These are phyloP conservation scores for Didymellaceae sp. DNA, from an alignment of 2,329 filamentous ascomycete species.

Conservation along the genomic window DNA sequence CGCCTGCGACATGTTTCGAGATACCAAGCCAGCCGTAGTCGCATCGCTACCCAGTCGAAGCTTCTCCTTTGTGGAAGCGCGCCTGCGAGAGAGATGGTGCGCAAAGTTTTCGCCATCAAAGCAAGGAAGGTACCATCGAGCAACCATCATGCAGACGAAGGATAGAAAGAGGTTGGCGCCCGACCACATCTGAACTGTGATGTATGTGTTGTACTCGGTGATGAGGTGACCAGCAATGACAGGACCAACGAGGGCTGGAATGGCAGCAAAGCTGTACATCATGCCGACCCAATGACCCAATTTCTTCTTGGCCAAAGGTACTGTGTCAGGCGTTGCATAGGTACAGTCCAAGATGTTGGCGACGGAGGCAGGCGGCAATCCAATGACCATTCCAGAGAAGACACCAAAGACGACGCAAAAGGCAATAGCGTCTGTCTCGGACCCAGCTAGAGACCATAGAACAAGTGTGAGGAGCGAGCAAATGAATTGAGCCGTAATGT, in stretches of 20 bases:
- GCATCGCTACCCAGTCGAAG: conserved; percentile 14
- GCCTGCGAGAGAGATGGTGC: conserved; percentile 11
- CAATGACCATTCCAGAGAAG: conserved; percentile 58
- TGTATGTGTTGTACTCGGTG: conserved; percentile 48
- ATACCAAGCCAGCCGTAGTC: conserved; percentile 4
- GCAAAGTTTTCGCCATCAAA: conserved; percentile 33
- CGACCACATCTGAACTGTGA: conserved; percentile 57
- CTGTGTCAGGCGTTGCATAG: conserved; percentile 38
- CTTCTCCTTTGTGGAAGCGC: conserved; percentile 11
- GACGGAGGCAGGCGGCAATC: conserved; percentile 57
- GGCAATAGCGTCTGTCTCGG: conserved; percentile 49
- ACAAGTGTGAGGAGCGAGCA: conserved; percentile 52
- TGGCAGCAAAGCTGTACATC: conserved; percentile 58
- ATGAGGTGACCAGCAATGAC: conserved; percentile 57
- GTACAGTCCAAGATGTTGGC: conserved; percentile 53
- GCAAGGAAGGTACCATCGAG: conserved; percentile 42
- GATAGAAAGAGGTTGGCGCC: conserved; percentile 52
- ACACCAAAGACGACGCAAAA: conserved; percentile 59
- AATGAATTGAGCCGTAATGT: conserved; percentile 51
- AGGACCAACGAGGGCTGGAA: conserved; percentile 56
- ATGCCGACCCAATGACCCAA: conserved; percentile 61
- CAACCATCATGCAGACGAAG: conserved; percentile 50
- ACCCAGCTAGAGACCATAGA: conserved; percentile 53
- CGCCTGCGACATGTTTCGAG: conserved; percentile 10
- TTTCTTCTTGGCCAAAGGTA: conserved; percentile 42